Conservation (phyloP, 208 protist genomes). For the Acanthamoeba culbertsoni region DNA sequence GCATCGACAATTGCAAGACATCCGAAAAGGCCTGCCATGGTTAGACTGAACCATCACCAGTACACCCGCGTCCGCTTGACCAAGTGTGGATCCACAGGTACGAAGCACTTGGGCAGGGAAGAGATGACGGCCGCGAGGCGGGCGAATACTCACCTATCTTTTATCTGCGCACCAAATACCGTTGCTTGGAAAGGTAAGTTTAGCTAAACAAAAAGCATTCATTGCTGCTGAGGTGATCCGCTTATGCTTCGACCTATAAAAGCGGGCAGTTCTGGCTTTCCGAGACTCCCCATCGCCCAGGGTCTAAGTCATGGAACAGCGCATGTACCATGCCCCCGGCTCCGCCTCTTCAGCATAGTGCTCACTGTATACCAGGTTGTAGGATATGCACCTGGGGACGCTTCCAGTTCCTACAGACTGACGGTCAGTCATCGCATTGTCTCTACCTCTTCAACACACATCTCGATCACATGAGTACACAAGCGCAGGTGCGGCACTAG, state of each 20-base stretch:
- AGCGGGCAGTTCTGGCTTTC: constrained; percentile 1
- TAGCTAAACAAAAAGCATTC: too few species aligned
- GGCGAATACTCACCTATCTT: neutral
- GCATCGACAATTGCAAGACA: neutral
- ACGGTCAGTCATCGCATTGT: neutral
- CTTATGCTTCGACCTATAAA: too few species aligned
- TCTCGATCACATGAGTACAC: neutral
- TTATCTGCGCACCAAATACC: neutral
- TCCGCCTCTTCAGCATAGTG: neutral
- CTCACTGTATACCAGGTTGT: neutral
- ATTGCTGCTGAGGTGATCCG: too few species aligned
- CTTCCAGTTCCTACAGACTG: neutral
- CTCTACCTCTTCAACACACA: constrained; percentile 16
- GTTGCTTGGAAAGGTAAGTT: neutral
- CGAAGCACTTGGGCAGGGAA: neutral
- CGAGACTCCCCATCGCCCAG: neutral
- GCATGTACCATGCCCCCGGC: neutral
- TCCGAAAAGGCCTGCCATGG: neutral
- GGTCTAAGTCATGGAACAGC: neutral
- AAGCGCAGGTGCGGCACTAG: neutral
- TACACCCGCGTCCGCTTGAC: neutral
- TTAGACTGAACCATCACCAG: neutral
- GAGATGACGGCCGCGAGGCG: neutral
- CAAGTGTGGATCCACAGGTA: neutral
- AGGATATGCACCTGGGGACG: neutral